Percentiles rank a stretch among this genome's conserved stretches.
phyloP scores from a whole-genome alignment of 192 early-diverging fungal species.

The Phycomyces nitens region DNA sequence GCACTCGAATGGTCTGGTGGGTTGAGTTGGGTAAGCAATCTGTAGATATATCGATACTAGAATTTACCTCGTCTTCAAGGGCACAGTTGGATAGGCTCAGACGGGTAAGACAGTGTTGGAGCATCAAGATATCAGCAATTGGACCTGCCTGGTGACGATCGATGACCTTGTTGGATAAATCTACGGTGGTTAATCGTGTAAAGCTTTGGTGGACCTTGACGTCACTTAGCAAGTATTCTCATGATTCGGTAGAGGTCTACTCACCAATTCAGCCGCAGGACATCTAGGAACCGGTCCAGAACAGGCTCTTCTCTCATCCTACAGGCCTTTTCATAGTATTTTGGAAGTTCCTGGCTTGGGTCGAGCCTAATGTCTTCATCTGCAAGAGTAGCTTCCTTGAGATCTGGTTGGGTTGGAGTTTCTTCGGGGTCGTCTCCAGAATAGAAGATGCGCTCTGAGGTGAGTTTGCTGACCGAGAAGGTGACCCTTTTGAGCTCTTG shows the following conservation, averaged over 20 bases:
- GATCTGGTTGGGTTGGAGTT: background rate
- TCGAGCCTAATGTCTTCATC: background rate
- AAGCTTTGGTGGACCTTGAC: slow-evolving; percentile 3
- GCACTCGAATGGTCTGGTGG: slow-evolving; percentile 49
- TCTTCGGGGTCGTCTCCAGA: slow-evolving; percentile 8
- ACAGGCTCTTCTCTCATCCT: slow-evolving; percentile 17
- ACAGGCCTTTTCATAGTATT: slow-evolving; percentile 28
- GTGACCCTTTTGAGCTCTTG: slow-evolving; percentile 45
- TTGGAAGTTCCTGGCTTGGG: background rate
- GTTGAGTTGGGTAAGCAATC: background rate
- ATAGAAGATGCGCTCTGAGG: slow-evolving; percentile 36
- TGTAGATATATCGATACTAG: slow-evolving; percentile 2
- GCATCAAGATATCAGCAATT: slow-evolving; percentile 74
- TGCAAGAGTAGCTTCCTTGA: background rate
- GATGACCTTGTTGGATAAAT: slow-evolving; percentile 40
- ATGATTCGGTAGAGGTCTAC: background rate
- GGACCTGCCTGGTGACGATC: slow-evolving; percentile 55
- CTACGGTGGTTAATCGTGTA: slow-evolving; percentile 14
- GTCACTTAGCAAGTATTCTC: background rate
- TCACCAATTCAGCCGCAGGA: slow-evolving; percentile 12
- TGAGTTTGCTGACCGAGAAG: slow-evolving; percentile 50
- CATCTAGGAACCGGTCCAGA: slow-evolving; percentile 11
- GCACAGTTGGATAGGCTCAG: slow-evolving; percentile 66
- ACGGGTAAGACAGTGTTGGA: slow-evolving; percentile 65
- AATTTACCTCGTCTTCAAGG: slow-evolving; percentile 64